Percentiles rank a stretch among this genome's conserved stretches.
Evolutionary conservation across 345 rosid species (phyloP).

Genomic region (Conringia planisiliqua): DNA sequence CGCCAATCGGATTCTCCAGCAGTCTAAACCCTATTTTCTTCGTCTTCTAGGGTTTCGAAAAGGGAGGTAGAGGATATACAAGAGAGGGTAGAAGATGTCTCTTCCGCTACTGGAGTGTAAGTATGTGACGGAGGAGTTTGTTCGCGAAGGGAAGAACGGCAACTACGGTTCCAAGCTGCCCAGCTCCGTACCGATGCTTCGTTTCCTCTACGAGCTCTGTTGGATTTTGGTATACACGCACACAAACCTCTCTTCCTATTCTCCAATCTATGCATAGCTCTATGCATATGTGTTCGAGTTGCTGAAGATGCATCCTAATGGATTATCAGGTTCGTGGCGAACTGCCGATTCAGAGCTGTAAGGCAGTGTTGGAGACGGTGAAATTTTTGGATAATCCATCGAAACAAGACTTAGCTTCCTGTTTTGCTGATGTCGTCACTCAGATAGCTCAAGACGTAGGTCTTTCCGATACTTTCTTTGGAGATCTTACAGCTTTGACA

Average conservation of each 20-base stretch:
- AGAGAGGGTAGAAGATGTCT: constrained; percentile 39
- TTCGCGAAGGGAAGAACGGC: constrained; percentile 79
- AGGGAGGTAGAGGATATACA: background rate
- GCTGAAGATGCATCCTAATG: constrained; percentile 25
- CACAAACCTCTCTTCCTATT: background rate
- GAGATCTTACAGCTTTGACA: background rate
- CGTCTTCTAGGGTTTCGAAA: constrained; percentile 32
- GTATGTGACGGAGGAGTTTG: constrained; percentile 63
- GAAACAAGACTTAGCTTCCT: constrained; percentile 55
- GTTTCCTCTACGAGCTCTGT: constrained; percentile 93
- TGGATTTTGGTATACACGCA: constrained; percentile 62
- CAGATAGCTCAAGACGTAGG: constrained; percentile 96
- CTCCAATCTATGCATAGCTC: constrained; percentile 6
- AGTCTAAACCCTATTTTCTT: constrained; percentile 32
- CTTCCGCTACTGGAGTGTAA: constrained; percentile 65
- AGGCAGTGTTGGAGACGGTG: constrained; percentile 61
- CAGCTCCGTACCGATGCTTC: constrained; percentile 68
- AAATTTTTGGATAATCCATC: constrained; percentile 54
- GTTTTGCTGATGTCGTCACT: constrained; percentile 72
- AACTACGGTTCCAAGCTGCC: constrained; percentile 53
- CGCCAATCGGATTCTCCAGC: constrained; percentile 16
- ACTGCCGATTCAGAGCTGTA: constrained; percentile 81
- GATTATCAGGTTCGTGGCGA: constrained; percentile 80
- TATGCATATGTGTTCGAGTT: constrained; percentile 11
- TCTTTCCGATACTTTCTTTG: background rate